phyloP scores from a whole-genome alignment of 1,284 basidiomycete species.

The Macrocystidia cucumis region DNA sequence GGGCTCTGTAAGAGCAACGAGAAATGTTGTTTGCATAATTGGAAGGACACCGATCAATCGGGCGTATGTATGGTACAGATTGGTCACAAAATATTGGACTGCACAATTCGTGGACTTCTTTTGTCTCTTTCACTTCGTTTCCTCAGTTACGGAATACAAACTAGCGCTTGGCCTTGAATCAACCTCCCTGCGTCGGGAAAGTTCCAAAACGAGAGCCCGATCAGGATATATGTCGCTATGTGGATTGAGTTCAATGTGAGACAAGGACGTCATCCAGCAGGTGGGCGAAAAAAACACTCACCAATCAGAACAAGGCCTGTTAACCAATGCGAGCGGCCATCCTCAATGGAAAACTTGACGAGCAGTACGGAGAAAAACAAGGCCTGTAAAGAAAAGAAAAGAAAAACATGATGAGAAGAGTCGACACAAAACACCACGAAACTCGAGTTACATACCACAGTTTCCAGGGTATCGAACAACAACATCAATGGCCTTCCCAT shows the following conservation, averaged over 20 bases:
- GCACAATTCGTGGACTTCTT: too few species aligned
- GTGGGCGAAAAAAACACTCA: conserved; percentile 20
- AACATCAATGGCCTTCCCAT: conserved; percentile 38
- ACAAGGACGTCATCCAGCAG: conserved; percentile 1
- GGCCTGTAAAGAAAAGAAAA: not conserved
- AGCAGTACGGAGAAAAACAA: conserved; percentile 46
- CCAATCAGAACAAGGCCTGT: conserved; percentile 48
- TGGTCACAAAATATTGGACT: too few species aligned
- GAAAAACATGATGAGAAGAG: not conserved
- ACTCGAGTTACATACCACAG: conserved; percentile 17
- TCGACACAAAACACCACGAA: not conserved
- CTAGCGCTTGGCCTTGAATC: conserved; percentile 25
- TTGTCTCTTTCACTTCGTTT: too few species aligned
- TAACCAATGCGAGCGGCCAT: conserved; percentile 59
- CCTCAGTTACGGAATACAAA: conserved; percentile 11
- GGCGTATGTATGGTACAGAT: too few species aligned
- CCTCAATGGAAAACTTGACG: conserved; percentile 55
- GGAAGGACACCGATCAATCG: too few species aligned
- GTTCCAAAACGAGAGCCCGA: conserved; percentile 36
- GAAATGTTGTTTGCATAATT: too few species aligned
- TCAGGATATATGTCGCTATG: conserved; percentile 30
- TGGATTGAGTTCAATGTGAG: conserved; percentile 1
- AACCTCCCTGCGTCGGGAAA: conserved; percentile 28
- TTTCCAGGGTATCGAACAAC: conserved; percentile 34
- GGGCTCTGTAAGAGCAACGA: too few species aligned